A percentile compares a stretch with the other conserved stretches of the same genome.
Evolutionary conservation across 2,329 filamentous ascomycete genomes (phyloP).

Genomic region (Stagonosporopsis tanaceti): DNA sequence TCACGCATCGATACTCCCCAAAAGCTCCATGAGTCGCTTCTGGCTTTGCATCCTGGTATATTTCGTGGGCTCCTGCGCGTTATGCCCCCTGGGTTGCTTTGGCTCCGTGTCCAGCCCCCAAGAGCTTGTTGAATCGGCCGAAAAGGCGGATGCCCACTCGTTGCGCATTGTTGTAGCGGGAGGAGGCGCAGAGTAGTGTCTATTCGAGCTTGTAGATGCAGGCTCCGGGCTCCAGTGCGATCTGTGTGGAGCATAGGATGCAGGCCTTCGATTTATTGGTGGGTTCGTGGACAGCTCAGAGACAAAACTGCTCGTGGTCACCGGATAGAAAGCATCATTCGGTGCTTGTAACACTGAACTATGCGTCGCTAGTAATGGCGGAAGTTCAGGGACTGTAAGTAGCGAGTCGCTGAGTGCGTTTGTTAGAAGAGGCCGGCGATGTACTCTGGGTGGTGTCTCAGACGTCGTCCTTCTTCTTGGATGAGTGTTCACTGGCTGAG

Average conservation of each 20-base stretch:
- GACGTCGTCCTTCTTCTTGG: constrained; percentile 1
- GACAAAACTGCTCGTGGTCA: neutral
- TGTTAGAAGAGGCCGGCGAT: constrained; percentile 12
- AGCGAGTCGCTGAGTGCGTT: constrained; percentile 18
- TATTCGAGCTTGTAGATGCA: neutral
- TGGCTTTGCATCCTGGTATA: constrained; percentile 26
- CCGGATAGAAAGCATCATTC: neutral
- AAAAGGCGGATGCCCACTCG: neutral
- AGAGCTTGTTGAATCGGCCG: constrained; percentile 2
- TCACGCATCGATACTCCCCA: constrained; percentile 20
- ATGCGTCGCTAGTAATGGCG: neutral
- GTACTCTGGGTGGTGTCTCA: neutral
- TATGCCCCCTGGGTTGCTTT: neutral
- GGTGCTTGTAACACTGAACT: neutral
- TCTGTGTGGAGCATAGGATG: neutral
- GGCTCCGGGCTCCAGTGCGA: neutral
- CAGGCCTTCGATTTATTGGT: neutral
- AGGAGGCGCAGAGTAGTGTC: neutral
- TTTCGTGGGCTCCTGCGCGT: neutral
- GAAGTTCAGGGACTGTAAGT: neutral
- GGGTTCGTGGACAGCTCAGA: neutral
- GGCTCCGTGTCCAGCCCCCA: neutral
- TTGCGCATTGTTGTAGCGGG: neutral
- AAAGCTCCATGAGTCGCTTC: constrained; percentile 24
- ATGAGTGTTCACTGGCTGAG: neutral